A percentile compares a stretch with the other conserved stretches of the same genome.
These are phyloP conservation scores for Syncephalastrum racemosum DNA, from an alignment of 371 early-diverging fungal species.

Conservation along the genomic window DNA sequence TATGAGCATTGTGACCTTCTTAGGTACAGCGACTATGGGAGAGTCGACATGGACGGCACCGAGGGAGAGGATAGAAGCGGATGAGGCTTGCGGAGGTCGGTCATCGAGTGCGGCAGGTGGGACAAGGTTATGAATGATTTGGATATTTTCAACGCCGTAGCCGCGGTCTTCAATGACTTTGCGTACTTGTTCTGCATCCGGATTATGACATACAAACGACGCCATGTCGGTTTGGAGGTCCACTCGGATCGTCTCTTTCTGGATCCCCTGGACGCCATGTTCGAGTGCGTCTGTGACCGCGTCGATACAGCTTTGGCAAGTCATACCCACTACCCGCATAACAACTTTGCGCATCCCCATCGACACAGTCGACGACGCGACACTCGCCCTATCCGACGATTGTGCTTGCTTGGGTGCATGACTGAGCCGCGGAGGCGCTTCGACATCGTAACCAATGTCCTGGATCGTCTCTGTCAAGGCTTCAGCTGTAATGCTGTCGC, in stretches of 20 bases:
- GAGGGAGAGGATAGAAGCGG: constrained; percentile 21
- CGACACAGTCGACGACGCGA: not conserved
- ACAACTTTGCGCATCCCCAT: constrained; percentile 33
- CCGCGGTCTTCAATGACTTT: constrained; percentile 35
- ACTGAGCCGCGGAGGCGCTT: constrained; percentile 16
- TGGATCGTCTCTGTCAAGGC: constrained; percentile 50
- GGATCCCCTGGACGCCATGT: constrained; percentile 24
- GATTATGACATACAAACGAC: constrained; percentile 35
- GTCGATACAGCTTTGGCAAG: constrained; percentile 33
- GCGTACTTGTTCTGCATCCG: constrained; percentile 25
- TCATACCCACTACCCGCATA: constrained; percentile 47
- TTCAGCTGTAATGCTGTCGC: constrained; percentile 13
- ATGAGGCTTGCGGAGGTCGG: not conserved
- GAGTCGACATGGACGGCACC: constrained; percentile 30
- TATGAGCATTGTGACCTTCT: constrained; percentile 46
- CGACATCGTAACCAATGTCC: constrained; percentile 66
- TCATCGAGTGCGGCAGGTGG: constrained; percentile 16
- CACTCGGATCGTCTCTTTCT: constrained; percentile 35
- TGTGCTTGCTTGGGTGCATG: not conserved
- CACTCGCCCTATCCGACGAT: not conserved
- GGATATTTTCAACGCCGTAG: constrained; percentile 42
- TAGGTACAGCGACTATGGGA: constrained; percentile 20
- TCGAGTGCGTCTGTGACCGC: constrained; percentile 36
- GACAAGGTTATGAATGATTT: constrained; percentile 44
- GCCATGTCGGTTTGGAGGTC: constrained; percentile 49